A percentile compares a stretch with the other conserved stretches of the same genome.
Evolutionary conservation across 177 flowering plant species (phyloP).

Genomic region (Vitis hybrid): DNA sequence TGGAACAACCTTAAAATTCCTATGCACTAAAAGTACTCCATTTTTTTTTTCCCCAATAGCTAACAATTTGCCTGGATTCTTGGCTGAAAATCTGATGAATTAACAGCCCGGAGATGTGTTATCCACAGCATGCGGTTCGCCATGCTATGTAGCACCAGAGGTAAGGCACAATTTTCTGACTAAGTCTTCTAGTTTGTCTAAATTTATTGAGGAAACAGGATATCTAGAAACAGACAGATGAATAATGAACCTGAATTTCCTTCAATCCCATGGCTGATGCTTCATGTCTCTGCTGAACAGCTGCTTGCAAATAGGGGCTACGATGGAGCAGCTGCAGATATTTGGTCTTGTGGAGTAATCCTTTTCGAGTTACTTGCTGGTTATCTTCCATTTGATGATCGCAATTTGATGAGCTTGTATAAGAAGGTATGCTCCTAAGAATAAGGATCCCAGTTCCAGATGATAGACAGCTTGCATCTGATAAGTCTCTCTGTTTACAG

Average conservation of each 20-base stretch:
- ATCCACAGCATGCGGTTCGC: conserved; percentile 81
- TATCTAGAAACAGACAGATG: background rate
- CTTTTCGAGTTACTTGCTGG: conserved; percentile 79
- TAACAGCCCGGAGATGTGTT: conserved; percentile 66
- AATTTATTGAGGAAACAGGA: background rate
- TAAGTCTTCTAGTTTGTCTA: background rate
- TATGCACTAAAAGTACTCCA: background rate
- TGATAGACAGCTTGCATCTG: conserved; percentile 2
- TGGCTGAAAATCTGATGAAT: conserved; percentile 4
- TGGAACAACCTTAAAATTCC: background rate
- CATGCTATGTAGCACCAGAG: conserved; percentile 94
- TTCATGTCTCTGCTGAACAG: conserved; percentile 31
- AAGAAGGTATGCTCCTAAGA: conserved; percentile 55
- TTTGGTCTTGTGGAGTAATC: conserved; percentile 96
- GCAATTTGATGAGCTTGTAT: conserved; percentile 55
- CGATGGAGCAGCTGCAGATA: conserved; percentile 76
- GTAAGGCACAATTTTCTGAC: conserved; percentile 26
- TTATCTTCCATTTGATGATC: conserved; percentile 80
- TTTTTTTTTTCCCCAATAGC: background rate
- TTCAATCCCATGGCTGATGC: conserved; percentile 10
- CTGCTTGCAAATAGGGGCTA: conserved; percentile 55
- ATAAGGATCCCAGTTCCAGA: background rate
- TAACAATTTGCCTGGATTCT: background rate
- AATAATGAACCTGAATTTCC: conserved; percentile 3
- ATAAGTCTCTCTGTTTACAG: conserved; percentile 23